Evolutionary conservation across 108 stramenopile species (phyloP).

Genomic region (Pseudonitzschia multiseries): DNA sequence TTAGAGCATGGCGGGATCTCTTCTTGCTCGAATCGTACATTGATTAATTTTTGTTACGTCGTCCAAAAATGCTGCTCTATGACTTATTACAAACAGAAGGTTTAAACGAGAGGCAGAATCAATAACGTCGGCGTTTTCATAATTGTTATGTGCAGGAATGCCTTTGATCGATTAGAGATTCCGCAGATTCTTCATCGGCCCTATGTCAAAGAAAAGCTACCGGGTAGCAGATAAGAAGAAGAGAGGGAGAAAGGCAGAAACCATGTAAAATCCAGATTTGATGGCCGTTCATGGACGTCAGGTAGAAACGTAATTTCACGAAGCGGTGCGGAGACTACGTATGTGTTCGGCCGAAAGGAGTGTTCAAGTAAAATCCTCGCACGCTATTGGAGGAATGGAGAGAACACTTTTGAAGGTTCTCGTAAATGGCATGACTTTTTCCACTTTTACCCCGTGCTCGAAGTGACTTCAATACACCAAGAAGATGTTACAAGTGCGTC

Average conservation of each 20-base stretch:
- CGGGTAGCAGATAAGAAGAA: too few relatives aligned
- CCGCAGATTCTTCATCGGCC: neutral
- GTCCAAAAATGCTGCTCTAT: neutral
- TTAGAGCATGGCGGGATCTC: neutral
- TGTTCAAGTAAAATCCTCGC: neutral
- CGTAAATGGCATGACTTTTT: neutral
- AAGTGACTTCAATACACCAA: neutral
- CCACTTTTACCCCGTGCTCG: neutral
- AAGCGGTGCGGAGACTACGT: neutral
- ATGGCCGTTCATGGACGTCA: neutral
- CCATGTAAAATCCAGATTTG: neutral
- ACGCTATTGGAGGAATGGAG: neutral
- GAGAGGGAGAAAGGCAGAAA: neutral
- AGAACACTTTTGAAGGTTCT: neutral
- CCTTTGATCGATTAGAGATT: neutral
- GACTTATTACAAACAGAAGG: neutral
- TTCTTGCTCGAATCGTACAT: constrained; percentile 2
- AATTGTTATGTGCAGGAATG: neutral
- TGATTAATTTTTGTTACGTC: neutral
- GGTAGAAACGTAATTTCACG: neutral
- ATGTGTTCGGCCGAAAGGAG: neutral
- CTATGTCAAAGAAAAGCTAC: too few relatives aligned
- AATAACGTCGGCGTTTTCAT: neutral
- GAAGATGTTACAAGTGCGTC: neutral
- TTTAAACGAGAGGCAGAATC: neutral